Evolutionary conservation across 768 basidiomycete genomes (phyloP).

Genomic region (Sporobolomyces roseus): DNA sequence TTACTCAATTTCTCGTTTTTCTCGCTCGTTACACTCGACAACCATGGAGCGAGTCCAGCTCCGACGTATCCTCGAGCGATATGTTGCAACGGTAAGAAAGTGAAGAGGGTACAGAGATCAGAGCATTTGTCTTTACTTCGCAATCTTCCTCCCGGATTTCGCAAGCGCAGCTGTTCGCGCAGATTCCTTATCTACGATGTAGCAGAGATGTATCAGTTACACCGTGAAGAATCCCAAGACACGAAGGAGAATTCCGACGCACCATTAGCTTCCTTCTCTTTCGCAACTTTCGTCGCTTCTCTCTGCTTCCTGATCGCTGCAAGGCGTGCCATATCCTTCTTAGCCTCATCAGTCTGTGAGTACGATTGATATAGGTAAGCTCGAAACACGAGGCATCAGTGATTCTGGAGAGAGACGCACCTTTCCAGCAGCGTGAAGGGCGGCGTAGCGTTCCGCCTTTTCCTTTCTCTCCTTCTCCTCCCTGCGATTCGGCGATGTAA

Average conservation of each 20-base stretch:
- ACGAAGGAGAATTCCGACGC: background rate
- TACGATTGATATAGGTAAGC: too few relatives aligned
- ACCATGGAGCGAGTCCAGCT: too few relatives aligned
- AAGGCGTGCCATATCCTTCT: conserved; percentile 13
- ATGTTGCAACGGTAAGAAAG: too few relatives aligned
- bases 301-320: conserved; percentile 19
- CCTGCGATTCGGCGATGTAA: background rate
- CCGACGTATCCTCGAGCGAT: too few relatives aligned
- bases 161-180: background rate
- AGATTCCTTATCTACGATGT: conserved; percentile 7
- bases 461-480: conserved; percentile 20
- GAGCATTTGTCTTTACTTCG: background rate
- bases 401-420: background rate
- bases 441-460: too few relatives aligned
- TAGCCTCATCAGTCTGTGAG: conserved; percentile 14
- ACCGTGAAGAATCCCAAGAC: background rate
- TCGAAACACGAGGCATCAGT: too few relatives aligned
- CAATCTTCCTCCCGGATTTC: conserved; percentile 9
- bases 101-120: too few relatives aligned
- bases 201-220: background rate
- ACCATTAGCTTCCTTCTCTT: conserved; percentile 19
- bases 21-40: too few relatives aligned
- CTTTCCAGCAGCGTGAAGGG: background rate
- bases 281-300: conserved; percentile 10
- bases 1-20: too few relatives aligned